Evolutionary conservation across 331 rosid species (phyloP), one percentile per base, ranked within the genome.

Genomic region (Dryas integrifolia): DNA sequence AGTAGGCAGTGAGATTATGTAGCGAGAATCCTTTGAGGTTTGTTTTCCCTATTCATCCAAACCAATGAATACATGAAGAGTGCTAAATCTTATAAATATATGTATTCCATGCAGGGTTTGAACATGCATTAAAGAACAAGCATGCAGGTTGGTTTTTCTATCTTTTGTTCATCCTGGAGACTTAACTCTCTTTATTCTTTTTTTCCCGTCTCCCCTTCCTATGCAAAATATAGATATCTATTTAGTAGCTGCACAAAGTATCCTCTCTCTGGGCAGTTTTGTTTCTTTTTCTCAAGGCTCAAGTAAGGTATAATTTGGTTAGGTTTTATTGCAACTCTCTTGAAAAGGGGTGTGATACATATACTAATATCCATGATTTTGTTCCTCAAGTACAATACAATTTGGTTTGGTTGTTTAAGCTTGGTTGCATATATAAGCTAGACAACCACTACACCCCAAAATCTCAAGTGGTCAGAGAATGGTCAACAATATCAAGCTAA

Each of bases 1-100:
- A 14, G 89, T 91, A 60, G 92, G 98, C 69, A 94, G 89, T 68
- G 95, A 91, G 86, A 79, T 91, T 65, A 91, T 94, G 97, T 89
- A 91, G 85, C n/a, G 65, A 70, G 77, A 77, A 75, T 55, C 21
- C 49, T 61, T 70, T 49, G 24, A 62, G 89, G 96, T 87, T 65
- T 67, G 92, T 76, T 76, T 38, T 47, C 79, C 59, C 55, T 56
- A 11, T 62, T 76, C 44, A 56, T 69, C 66, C 16, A 51, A 53
- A 69, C 69, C 68, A 15, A 48, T 45, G 62, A 77, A 26, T 44
- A 18, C 69, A 14, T 73, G 61, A 57, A 73, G 14, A 64, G 50
- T 21, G 62, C n/a, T 58, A 70, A 57, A 58, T 53, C 59, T 58
- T 76, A 51, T 30, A 62, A 41, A 21, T 44, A 4, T 81, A 38